Evolutionary conservation across 2,329 filamentous ascomycete species (phyloP).

Genomic region (Amphichorda felina): DNA sequence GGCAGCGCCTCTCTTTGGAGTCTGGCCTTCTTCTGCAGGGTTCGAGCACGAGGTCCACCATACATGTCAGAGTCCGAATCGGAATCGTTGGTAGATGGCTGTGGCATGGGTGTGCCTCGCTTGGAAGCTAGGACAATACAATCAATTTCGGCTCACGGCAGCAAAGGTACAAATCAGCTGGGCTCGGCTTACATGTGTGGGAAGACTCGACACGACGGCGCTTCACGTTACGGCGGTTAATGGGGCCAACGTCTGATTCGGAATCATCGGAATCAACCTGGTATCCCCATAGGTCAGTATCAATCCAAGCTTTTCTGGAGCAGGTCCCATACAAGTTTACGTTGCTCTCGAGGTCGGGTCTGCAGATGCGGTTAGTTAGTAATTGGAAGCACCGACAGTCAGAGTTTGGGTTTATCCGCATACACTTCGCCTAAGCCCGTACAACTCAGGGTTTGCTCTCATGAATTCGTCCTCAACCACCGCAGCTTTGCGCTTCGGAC

Average conservation of each 20-base stretch:
- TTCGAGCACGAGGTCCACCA: conserved; percentile 61
- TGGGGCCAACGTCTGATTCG: conserved; percentile 57
- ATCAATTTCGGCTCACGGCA: not conserved
- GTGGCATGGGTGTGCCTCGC: conserved; percentile 40
- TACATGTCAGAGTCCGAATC: conserved; percentile 65
- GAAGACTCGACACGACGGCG: conserved; percentile 58
- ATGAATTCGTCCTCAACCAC: conserved; percentile 74
- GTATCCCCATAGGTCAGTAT: not conserved
- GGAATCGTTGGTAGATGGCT: conserved; percentile 46
- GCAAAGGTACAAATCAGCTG: not conserved
- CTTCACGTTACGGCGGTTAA: conserved; percentile 48
- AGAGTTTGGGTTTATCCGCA: not conserved
- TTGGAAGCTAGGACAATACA: conserved; percentile 38
- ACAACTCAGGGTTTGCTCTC: conserved; percentile 83
- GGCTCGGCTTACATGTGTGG: conserved; percentile 48
- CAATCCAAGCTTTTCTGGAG: not conserved
- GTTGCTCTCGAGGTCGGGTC: conserved; percentile 45
- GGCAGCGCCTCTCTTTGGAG: conserved; percentile 58
- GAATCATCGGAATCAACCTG: conserved; percentile 49
- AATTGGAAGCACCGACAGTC: conserved; percentile 1
- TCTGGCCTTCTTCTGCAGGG: conserved; percentile 63
- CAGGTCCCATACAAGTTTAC: conserved; percentile 40
- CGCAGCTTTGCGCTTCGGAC: conserved; percentile 60
- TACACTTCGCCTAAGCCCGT: conserved; percentile 86
- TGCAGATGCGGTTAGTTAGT: conserved; percentile 22